A percentile compares a stretch with the other conserved stretches of the same genome.
phyloP scores from a whole-genome alignment of 2,329 filamentous ascomycete genomes.

The Botrytis medusae region DNA sequence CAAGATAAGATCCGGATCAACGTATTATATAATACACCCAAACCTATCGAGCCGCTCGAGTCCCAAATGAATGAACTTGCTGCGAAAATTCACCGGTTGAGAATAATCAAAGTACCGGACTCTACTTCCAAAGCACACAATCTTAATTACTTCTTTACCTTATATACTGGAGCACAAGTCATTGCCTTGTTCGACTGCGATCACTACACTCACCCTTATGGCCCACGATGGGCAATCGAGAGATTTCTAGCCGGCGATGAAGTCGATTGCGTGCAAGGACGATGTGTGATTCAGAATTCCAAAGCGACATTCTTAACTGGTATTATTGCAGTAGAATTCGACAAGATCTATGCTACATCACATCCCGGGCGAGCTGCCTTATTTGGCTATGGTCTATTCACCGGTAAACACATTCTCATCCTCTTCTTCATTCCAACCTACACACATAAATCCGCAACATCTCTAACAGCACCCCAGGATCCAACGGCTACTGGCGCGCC shows the following conservation, averaged over 20 bases:
- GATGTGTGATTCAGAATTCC: constrained; percentile 51
- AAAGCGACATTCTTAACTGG: constrained; percentile 45
- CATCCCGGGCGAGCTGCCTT: constrained; percentile 49
- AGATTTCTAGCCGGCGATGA: constrained; percentile 45
- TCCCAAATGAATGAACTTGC: constrained; percentile 44
- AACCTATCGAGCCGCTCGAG: constrained; percentile 48
- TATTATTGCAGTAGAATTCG: constrained; percentile 52
- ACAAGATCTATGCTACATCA: constrained; percentile 53
- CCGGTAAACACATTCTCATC: constrained; percentile 30
- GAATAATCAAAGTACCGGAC: constrained; percentile 49
- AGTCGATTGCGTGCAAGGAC: constrained; percentile 51
- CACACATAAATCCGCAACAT: background rate
- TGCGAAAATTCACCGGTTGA: constrained; percentile 43
- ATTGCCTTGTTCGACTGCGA: constrained; percentile 52
- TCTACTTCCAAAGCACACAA: constrained; percentile 53
- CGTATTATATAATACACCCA: constrained; percentile 50
- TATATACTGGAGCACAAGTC: constrained; percentile 47
- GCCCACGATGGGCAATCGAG: constrained; percentile 49
- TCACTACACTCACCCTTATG: constrained; percentile 51
- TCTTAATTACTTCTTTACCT: constrained; percentile 48
- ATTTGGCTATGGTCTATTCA: constrained; percentile 51
- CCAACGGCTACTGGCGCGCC: constrained; percentile 50
- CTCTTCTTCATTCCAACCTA: background rate
- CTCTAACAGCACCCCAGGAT: constrained; percentile 31
- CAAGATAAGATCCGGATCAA: constrained; percentile 48